These are phyloP conservation scores for Rhamnella rubrinervis DNA, from an alignment of 331 rosid species.

Conservation along the genomic window DNA sequence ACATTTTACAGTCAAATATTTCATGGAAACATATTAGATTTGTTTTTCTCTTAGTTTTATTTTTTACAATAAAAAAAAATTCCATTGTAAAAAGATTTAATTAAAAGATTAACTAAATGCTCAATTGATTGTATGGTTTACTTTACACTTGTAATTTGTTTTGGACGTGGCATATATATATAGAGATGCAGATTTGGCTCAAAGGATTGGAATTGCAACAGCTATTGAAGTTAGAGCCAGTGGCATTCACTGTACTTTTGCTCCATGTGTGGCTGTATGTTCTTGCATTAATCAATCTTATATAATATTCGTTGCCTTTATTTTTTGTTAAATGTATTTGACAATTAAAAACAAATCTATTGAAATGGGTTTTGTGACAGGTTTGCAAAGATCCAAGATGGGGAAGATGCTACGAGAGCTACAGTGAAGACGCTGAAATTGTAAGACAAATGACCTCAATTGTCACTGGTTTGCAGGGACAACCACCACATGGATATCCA, in stretches of 20 bases:
- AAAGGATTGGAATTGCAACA: slow-evolving; percentile 71
- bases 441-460: slow-evolving; percentile 66
- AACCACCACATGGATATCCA: slow-evolving; percentile 54
- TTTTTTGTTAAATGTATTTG: too few species aligned
- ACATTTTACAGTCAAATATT: too few species aligned
- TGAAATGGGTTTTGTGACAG: slow-evolving; percentile 31
- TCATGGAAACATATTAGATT: too few species aligned
- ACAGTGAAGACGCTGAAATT: slow-evolving; percentile 66
- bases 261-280: slow-evolving; percentile 87
- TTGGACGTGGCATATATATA: not conserved
- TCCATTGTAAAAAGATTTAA: too few species aligned
- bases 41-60: too few species aligned
- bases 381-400: slow-evolving; percentile 79
- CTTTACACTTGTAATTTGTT: not conserved
- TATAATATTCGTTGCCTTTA: too few species aligned
- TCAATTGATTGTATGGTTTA: too few species aligned
- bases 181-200: slow-evolving; percentile 65
- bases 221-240: slow-evolving; percentile 79
- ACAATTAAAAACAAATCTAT: not conserved
- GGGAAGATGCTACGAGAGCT: slow-evolving; percentile 79
- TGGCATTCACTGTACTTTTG: slow-evolving; percentile 61
- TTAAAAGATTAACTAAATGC: too few species aligned
- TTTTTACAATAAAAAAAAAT: too few species aligned
- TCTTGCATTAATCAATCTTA: not conserved
- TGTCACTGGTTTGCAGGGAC: slow-evolving; percentile 76